These are phyloP conservation scores for Venturia aucupariae DNA, from an alignment of 2,329 filamentous ascomycete genomes.

Conservation along the genomic window DNA sequence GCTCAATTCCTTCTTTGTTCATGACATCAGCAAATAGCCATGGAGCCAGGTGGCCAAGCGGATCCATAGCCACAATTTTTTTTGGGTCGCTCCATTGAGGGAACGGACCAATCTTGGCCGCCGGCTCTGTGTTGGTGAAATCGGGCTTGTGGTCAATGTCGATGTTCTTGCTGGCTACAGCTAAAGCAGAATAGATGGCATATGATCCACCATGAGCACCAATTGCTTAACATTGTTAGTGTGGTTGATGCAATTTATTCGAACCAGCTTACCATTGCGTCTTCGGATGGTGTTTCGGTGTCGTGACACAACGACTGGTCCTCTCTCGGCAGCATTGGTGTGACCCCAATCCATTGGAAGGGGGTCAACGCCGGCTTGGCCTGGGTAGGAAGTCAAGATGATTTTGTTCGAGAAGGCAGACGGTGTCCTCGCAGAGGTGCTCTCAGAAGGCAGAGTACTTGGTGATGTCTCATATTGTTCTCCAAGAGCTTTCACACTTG, in stretches of 20 bases:
- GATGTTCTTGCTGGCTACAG: slow-evolving; percentile 83
- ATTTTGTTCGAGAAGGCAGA: slow-evolving; percentile 46
- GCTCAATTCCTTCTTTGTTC: slow-evolving; percentile 69
- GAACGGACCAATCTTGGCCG: slow-evolving; percentile 80
- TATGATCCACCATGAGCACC: slow-evolving; percentile 82
- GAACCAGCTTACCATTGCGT: slow-evolving; percentile 56
- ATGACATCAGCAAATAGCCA: slow-evolving; percentile 76
- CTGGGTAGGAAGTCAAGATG: slow-evolving; percentile 77
- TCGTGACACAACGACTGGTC: slow-evolving; percentile 80
- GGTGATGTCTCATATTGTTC: slow-evolving; percentile 30
- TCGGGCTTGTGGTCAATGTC: slow-evolving; percentile 70
- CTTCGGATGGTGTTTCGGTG: slow-evolving; percentile 64
- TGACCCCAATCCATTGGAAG: slow-evolving; percentile 82
- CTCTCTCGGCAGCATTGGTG: slow-evolving; percentile 62
- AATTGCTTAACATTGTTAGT: slow-evolving; percentile 40
- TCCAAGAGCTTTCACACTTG: slow-evolving; percentile 29
- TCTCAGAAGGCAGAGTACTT: slow-evolving; percentile 18
- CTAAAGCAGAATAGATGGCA: slow-evolving; percentile 88
- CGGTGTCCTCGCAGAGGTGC: slow-evolving; percentile 24
- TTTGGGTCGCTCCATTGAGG: slow-evolving; percentile 80
- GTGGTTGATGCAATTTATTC: background rate
- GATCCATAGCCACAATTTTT: slow-evolving; percentile 98
- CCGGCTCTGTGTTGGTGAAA: slow-evolving; percentile 81
- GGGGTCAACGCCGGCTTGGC: slow-evolving; percentile 90
- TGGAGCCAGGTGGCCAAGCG: slow-evolving; percentile 77